Percentiles rank a stretch among this genome's conserved stretches.
Evolutionary conservation across 164 flowering plant species (phyloP).

Genomic region (Amborella trichopoda): DNA sequence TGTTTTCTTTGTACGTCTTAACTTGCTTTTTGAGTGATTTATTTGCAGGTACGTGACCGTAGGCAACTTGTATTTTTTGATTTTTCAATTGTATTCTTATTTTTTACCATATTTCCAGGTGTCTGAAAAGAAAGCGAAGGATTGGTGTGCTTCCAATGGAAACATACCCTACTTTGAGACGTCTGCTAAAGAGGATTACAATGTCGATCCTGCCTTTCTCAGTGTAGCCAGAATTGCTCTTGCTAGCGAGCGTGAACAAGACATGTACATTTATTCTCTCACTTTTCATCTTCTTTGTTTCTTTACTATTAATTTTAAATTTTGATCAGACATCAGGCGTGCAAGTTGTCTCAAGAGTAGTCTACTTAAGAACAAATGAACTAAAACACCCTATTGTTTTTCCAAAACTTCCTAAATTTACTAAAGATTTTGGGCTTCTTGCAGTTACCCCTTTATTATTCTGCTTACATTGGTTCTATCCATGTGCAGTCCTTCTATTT

Average conservation of each 20-base stretch:
- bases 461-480: too few species aligned
- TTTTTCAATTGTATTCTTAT: too few species aligned
- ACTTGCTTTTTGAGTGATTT: too few species aligned
- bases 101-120: conserved; percentile 57
- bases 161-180: conserved; percentile 94
- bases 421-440: background rate
- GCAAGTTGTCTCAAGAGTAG: background rate
- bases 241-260: conserved; percentile 65
- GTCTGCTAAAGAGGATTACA: conserved; percentile 84
- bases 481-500: too few species aligned
- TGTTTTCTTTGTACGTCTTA: background rate
- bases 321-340: background rate
- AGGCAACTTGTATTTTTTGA: too few species aligned
- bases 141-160: conserved; percentile 88
- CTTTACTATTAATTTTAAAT: background rate
- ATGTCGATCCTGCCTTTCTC: conserved; percentile 81
- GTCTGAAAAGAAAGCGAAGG: conserved; percentile 91
- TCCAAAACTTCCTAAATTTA: background rate
- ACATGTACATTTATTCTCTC: conserved; percentile 53
- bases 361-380: background rate
- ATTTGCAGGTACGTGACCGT: too few species aligned
- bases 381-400: background rate
- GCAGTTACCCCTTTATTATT: background rate
- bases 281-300: background rate
- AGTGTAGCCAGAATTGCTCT: conserved; percentile 79